Conservation (phyloP, 2,329 filamentous ascomycete species). For the Fusarium multiceps region DNA sequence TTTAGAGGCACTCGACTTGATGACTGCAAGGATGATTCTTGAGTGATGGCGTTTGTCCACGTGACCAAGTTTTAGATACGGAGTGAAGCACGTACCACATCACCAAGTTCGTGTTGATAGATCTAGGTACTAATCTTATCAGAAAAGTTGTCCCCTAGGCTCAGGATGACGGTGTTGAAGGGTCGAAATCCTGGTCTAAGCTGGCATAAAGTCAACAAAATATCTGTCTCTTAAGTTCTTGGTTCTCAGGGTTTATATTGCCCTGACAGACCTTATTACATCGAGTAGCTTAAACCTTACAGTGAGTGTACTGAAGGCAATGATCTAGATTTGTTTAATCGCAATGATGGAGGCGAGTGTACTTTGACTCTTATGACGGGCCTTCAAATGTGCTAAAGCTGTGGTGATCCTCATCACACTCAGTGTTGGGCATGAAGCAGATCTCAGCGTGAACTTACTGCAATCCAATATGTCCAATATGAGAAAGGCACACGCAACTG, state of each 20-base stretch:
- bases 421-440: background rate
- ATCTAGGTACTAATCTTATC: background rate
- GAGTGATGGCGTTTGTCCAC: constrained; percentile 14
- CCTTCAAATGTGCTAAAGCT: background rate
- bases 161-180: background rate
- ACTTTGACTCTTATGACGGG: background rate
- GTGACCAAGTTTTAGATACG: constrained; percentile 1
- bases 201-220: background rate
- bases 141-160: background rate
- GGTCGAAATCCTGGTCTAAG: background rate
- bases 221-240: background rate
- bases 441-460: background rate
- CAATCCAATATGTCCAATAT: background rate
- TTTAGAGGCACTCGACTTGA: background rate
- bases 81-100: constrained; percentile 1
- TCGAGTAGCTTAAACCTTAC: background rate
- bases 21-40: constrained; percentile 5
- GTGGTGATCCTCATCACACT: background rate
- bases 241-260: background rate
- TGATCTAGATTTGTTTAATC: background rate
- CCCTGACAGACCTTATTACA: background rate
- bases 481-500: too few relatives aligned
- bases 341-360: background rate
- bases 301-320: background rate
- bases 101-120: background rate